Evolutionary conservation across 768 basidiomycete species (phyloP), one percentile per base, ranked within the genome.

Genomic region (Leccinum sublutescens): DNA sequence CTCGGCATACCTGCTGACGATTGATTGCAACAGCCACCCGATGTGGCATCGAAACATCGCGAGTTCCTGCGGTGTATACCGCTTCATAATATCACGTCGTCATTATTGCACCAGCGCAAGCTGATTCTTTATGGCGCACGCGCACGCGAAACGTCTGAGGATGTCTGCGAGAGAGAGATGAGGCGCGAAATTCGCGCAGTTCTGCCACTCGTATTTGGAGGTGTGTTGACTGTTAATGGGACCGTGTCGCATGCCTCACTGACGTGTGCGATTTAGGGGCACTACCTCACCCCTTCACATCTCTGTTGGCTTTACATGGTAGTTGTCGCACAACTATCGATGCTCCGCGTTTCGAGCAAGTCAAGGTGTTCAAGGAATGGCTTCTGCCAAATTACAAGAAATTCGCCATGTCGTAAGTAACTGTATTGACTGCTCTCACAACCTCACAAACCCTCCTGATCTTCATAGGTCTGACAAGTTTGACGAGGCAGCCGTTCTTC

Each of bases 291-390:
- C 55, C 64, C 31, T 68, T 74, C 57, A 58, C 67, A 7, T 79
- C 81, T n/a, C 73, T 77, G 12, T 65, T 74, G 5, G 67, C 67
- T n/a, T 63, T 85, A 17, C 69, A 78, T 12, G 62, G 68, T 15
- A 75, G 71, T 27, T 89, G 86, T 68, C 71, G 65, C 9, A 75
- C 73, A 4, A 67, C 87, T 47, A 66, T 85, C 31, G 71, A 71
- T 4, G 85, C 88, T 3, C 79, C 88, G 23, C 83, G 88, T 21
- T 92, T 84, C 61, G 89, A 92, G 62, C 89, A 92, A 74, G 83
- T 89, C 38, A 79, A 86, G 64, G 82, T 82, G 9, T 80, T 91
- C 56, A 79, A 78, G 56, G 81, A 84, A 51, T 93, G 91, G 91
- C 76, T 93, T 33, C 69, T 90, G n/a, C 91, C 91, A 3, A 76